Evolutionary conservation across 768 basidiomycete genomes (phyloP).

Genomic region (Mycena latifolia): DNA sequence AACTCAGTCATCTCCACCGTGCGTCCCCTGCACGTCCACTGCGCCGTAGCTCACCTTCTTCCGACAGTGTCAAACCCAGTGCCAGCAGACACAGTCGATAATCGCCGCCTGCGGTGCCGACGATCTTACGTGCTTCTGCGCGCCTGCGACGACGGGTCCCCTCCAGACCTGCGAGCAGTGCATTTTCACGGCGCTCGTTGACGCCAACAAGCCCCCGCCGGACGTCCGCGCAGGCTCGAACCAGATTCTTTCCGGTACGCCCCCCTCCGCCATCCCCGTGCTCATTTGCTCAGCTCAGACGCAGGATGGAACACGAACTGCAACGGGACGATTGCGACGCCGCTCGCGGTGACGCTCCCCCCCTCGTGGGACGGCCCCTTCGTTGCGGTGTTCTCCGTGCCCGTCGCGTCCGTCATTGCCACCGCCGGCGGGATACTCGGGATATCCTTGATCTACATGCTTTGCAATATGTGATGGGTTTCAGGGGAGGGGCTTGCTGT

Average conservation of each 20-base stretch:
- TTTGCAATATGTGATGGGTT: constrained; percentile 37
- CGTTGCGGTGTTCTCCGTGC: constrained; percentile 55
- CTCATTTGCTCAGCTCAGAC: constrained; percentile 24
- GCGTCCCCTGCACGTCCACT: constrained; percentile 39
- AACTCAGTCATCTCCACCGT: constrained; percentile 45
- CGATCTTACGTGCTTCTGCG: constrained; percentile 69
- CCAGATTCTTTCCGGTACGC: constrained; percentile 67
- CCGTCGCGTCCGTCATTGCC: constrained; percentile 29
- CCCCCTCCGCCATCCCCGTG: neutral
- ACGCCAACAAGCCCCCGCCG: constrained; percentile 57
- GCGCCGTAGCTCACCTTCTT: neutral
- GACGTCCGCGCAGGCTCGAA: constrained; percentile 72
- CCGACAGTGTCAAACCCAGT: constrained; percentile 50
- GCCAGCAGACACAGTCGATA: constrained; percentile 40
- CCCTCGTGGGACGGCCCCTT: constrained; percentile 72
- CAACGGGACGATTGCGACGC: constrained; percentile 54
- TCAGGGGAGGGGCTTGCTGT: constrained; percentile 18
- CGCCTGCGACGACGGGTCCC: constrained; percentile 49
- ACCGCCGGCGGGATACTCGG: constrained; percentile 30
- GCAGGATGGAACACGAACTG: constrained; percentile 72
- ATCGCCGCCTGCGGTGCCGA: constrained; percentile 56
- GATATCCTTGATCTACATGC: constrained; percentile 35
- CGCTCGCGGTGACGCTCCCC: constrained; percentile 59
- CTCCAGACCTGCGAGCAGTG: constrained; percentile 75
- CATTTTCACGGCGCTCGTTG: constrained; percentile 69